Evolutionary conservation across 805 yeast genomes (phyloP).

Genomic region (Cyberlindnera meyerae): DNA sequence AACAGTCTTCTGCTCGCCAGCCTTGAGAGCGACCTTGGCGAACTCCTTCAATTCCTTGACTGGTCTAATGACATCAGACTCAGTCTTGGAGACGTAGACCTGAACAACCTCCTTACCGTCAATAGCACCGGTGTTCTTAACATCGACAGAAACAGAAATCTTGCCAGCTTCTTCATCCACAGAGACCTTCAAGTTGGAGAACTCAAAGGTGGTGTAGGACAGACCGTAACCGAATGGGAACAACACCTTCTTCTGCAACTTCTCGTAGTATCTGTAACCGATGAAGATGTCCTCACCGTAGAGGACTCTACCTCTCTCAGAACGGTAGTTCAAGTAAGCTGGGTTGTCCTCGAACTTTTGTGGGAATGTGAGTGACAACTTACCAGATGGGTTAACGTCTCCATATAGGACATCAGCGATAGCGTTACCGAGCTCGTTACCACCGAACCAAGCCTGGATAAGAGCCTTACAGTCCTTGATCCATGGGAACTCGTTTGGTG

Average conservation of each 20-base stretch:
- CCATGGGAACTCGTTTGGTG: slow-evolving; percentile 62
- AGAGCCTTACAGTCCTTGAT: slow-evolving; percentile 36
- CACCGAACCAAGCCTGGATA: slow-evolving; percentile 56
- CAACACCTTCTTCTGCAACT: slow-evolving; percentile 39
- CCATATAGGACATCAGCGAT: slow-evolving; percentile 60
- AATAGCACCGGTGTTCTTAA: slow-evolving; percentile 43
- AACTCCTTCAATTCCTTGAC: slow-evolving; percentile 57
- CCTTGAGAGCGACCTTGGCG: slow-evolving; percentile 40
- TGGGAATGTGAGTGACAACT: slow-evolving; percentile 54
- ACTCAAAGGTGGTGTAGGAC: slow-evolving; percentile 50
- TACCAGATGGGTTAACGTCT: slow-evolving; percentile 57
- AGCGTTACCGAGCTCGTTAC: slow-evolving; percentile 54
- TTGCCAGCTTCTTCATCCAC: slow-evolving; percentile 25
- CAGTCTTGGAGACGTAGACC: slow-evolving; percentile 39
- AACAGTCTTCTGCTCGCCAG: slow-evolving; percentile 40
- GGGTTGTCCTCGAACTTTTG: slow-evolving; percentile 49
- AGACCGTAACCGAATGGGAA: slow-evolving; percentile 63
- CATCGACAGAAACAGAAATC: slow-evolving; percentile 31
- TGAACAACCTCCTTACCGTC: slow-evolving; percentile 56
- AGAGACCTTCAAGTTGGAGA: slow-evolving; percentile 33
- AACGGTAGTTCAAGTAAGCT: slow-evolving; percentile 45
- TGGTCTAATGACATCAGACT: slow-evolving; percentile 41
- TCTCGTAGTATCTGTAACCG: slow-evolving; percentile 60
- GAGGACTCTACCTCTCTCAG: slow-evolving; percentile 47
- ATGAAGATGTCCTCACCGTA: slow-evolving; percentile 66